Percentiles rank a stretch among this genome's conserved stretches.
These are phyloP conservation scores for Thamnidium elegans DNA, from an alignment of 192 early-diverging fungal species.

Conservation along the genomic window DNA sequence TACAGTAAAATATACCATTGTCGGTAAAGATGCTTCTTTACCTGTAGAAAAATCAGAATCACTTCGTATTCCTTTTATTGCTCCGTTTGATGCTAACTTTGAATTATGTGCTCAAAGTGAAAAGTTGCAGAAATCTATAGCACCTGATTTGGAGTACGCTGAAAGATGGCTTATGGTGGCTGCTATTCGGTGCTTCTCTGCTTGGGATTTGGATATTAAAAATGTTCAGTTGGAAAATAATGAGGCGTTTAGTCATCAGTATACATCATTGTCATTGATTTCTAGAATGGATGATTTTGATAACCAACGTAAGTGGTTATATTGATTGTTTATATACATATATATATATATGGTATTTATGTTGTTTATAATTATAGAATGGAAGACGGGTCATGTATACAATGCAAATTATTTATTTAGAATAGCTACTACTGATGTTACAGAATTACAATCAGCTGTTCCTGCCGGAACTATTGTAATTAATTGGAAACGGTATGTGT, in stretches of 20 bases:
- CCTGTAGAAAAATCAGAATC: constrained; percentile 57
- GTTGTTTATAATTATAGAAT: constrained; percentile 32
- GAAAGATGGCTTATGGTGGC: constrained; percentile 39
- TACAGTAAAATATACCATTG: constrained; percentile 40
- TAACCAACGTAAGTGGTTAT: background rate
- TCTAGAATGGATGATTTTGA: constrained; percentile 16
- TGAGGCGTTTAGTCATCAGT: constrained; percentile 9
- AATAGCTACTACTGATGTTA: constrained; percentile 29
- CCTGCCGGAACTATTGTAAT: constrained; percentile 42
- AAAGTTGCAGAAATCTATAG: constrained; percentile 23
- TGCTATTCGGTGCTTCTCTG: constrained; percentile 33
- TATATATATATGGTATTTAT: background rate
- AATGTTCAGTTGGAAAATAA: constrained; percentile 38
- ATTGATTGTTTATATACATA: background rate
- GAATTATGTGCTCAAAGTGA: constrained; percentile 33
- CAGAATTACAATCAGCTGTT: constrained; percentile 18
- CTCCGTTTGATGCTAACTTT: constrained; percentile 53
- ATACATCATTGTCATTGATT: background rate
- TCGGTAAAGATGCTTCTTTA: constrained; percentile 30
- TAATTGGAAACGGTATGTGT: constrained; percentile 47
- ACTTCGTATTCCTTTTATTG: constrained; percentile 51
- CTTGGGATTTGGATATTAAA: constrained; percentile 52
- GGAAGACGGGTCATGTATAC: constrained; percentile 49
- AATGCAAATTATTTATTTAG: constrained; percentile 41
- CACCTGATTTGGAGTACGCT: constrained; percentile 22